Percentiles rank a stretch among this genome's conserved stretches.
These are phyloP conservation scores for Cucurbita moschata DNA, from an alignment of 306 rosid genomes.

Conservation along the genomic window DNA sequence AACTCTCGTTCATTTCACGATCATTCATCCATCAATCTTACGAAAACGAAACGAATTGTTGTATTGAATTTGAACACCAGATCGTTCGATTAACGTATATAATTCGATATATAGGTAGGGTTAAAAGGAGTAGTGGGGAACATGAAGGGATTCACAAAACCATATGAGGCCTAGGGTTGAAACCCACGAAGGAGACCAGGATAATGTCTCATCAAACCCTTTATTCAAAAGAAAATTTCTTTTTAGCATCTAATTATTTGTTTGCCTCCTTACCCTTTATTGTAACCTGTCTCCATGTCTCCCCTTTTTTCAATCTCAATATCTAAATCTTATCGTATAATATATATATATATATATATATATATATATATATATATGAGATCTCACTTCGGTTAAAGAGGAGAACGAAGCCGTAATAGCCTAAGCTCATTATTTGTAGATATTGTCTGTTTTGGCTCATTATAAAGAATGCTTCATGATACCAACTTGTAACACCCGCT, in stretches of 20 bases:
- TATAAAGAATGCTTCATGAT: too few relatives aligned
- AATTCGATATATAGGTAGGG: not conserved
- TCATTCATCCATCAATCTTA: too few relatives aligned
- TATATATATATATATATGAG: not conserved
- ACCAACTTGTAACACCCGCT: too few relatives aligned
- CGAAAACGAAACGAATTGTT: too few relatives aligned
- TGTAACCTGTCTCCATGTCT: not conserved
- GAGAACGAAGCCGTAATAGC: too few relatives aligned
- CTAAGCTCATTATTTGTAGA: too few relatives aligned
- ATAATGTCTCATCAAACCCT: slow-evolving; percentile 1
- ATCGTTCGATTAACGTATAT: too few relatives aligned
- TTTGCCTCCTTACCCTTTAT: not conserved
- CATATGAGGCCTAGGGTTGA: not conserved
- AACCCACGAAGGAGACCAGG: slow-evolving; percentile 6
- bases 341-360: too few relatives aligned
- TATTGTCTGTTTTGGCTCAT: too few relatives aligned
- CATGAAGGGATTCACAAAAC: not conserved
- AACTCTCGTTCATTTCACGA: too few relatives aligned
- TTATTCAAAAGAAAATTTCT: not conserved
- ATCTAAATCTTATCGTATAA: not conserved
- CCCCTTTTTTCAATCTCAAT: not conserved
- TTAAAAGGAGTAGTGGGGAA: slow-evolving; percentile 4
- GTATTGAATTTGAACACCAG: too few relatives aligned
- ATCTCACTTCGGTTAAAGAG: too few relatives aligned
- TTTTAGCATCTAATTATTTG: slow-evolving; percentile 1